Evolutionary conservation across 331 rosid species (phyloP).

Genomic region (Malus hybrid): DNA sequence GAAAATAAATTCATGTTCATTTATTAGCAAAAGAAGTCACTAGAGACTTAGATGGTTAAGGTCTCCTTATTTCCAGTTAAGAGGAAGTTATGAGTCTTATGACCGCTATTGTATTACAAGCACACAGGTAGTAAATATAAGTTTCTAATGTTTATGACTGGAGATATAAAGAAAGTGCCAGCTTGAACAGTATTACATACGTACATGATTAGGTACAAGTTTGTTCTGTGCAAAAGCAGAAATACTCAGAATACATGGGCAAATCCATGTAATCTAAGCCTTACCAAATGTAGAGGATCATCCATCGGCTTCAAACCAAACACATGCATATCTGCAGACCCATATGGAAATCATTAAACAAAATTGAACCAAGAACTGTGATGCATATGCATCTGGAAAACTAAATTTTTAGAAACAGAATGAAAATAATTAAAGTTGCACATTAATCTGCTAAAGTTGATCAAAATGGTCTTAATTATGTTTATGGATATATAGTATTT

Average conservation of each 20-base stretch:
- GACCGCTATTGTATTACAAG: neutral
- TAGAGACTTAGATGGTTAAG: neutral
- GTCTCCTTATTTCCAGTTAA: neutral
- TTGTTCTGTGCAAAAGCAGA: neutral
- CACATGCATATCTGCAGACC: slow-evolving; percentile 79
- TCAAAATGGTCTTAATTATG: neutral
- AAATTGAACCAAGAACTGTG: neutral
- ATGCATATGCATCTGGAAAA: neutral
- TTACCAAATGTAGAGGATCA: slow-evolving; percentile 85
- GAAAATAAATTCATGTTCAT: neutral
- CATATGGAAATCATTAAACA: slow-evolving; percentile 16
- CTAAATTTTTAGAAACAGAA: neutral
- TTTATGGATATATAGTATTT: neutral
- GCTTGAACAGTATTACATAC: neutral
- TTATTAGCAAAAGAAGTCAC: neutral
- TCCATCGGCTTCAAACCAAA: slow-evolving; percentile 88
- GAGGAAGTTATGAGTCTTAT: neutral
- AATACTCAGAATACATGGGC: neutral
- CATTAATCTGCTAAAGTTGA: neutral
- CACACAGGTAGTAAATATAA: neutral
- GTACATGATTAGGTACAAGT: neutral
- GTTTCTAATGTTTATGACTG: neutral
- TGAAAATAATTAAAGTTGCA: neutral
- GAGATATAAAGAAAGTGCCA: neutral
- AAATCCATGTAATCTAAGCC: slow-evolving; percentile 20